phyloP scores from a whole-genome alignment of 164 flowering plant genomes.

The Stephania yunnanensis region DNA sequence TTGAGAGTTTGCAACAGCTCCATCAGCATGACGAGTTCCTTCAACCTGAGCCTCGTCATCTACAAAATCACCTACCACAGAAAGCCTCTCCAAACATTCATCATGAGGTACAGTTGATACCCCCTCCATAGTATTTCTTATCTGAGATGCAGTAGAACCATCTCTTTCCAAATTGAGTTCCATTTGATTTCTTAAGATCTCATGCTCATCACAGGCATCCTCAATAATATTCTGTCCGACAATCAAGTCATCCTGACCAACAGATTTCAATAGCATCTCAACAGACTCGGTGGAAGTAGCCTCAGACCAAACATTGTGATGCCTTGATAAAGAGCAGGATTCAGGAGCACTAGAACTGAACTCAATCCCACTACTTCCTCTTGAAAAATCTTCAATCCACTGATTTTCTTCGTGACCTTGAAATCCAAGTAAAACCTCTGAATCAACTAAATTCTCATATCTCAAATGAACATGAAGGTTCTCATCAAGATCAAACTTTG shows the following conservation, averaged over 20 bases:
- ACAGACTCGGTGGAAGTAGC: conserved; percentile 97
- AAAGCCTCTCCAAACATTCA: conserved; percentile 19
- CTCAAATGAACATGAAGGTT: conserved; percentile 59
- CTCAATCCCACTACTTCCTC: conserved; percentile 63
- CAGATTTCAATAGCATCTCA: conserved; percentile 91
- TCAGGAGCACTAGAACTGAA: conserved; percentile 65
- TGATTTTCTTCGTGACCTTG: conserved; percentile 73
- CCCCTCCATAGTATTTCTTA: conserved; percentile 21
- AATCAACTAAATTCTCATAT: conserved; percentile 80
- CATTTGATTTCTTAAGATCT: conserved; percentile 36
- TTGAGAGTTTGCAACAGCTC: conserved; percentile 23
- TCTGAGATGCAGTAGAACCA: conserved; percentile 21
- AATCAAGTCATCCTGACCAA: conserved; percentile 81
- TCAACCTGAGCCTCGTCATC: conserved; percentile 18
- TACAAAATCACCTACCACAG: conserved; percentile 19
- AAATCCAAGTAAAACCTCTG: conserved; percentile 84
- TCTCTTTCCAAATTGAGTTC: conserved; percentile 32
- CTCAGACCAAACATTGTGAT: conserved; percentile 94
- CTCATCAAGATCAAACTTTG: conserved; percentile 69
- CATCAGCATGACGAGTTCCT: conserved; percentile 15
- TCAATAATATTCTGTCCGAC: conserved; percentile 34
- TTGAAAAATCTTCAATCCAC: conserved; percentile 88
- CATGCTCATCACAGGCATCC: conserved; percentile 43
- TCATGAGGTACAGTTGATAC: conserved; percentile 26
- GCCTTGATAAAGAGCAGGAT: conserved; percentile 73